Evolutionary conservation across 495 filamentous ascomycete species (phyloP), one percentile per base, ranked within the genome.

Genomic region (Filosporella fistucella): DNA sequence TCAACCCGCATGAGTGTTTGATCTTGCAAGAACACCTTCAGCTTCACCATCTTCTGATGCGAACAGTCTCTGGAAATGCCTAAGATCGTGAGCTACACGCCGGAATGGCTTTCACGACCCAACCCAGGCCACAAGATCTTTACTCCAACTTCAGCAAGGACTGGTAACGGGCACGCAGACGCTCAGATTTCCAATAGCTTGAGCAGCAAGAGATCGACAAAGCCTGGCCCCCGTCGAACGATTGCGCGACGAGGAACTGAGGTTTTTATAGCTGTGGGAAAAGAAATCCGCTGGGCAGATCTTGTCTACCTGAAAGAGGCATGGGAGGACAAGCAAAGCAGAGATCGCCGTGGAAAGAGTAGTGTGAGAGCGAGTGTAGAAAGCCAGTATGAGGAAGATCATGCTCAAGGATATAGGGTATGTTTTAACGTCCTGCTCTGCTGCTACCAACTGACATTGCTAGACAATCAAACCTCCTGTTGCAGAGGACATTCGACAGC

Each of bases 271-370:
- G 88, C 88, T 12, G 81, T 85, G 11, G 89, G 88, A 23, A 91
- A 84, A 54, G 80, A 94, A 63, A 86, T 96, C 29, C 74, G 89
- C 59, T 96, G 90, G 90, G 80, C 84, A 6, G 84, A 91, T 64
- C 69, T 95, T 8, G 75, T 75, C 30, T 71, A 76, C 47, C 64
- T 95, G 44, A 91, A 89, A 64, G 81, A 89, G 55, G 71, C 78
- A 56, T 88, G 79, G 74, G n/a, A n/a, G 35, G 35, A 38, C 8
- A 38, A 57, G 25, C 46, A 57, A 78, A 70, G 68, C 59, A 56
- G 56, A 56, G 29, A 30, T 8, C 49, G 55, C 13, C 49, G 52
- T 38, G 61, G 47, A 26, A 46, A 26, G n/a, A 54, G 41, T 28
- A 24, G 47, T 22, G 23, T 21, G 4, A 30, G 50, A 4, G 41